Base-by-base conservation (phyloP, 2,329 filamentous ascomycete genomes). In the Verticillium dahliae region DNA sequence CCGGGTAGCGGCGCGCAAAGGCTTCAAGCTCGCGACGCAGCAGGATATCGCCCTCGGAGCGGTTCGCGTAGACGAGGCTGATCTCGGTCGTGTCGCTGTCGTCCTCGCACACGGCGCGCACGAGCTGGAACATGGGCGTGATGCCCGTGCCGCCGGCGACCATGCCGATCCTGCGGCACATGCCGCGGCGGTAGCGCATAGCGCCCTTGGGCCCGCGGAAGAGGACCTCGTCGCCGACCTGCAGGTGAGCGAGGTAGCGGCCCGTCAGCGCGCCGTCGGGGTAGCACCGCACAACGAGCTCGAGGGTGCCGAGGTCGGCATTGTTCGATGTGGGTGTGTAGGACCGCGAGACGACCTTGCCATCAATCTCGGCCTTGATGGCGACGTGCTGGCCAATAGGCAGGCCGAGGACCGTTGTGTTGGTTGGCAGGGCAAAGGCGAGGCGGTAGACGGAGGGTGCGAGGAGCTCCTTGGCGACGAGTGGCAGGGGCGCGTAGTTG, bases 91-190 rank as follows among this genome's bases (percentile, higher is more conserved):
- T 76, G 63, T 89, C 86, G 6, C 71, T 73, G n/a, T 80, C 75
- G 60, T 88, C 81, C 67, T 87, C 85, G 67, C 84, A 86, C 61
- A 88, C 85, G 39, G 84, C 84, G 2, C 84, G 80, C 66, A 88
- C 85, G 3, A 89, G 70, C 67, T 88, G 85, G 57, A 68, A 74
- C 69, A 74, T 71, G 6, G 71, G 71, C 1, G 50, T 73, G 39
- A 74, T 72, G 13, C 72, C 72, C 0, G 72, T 72, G 10, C 72
- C 72, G 0, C 82, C 82, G 1, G 81, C 82, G 1, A 86, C 68
- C 83, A 86, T 85, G 61, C 82, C 82, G 50, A 86, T 77, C 52
- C 74, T 70, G 65, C 73, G 76, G 57, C 72, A 74, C 1, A 78
- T 70, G 0, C 74, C 75, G 22, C 73, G 75, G 15, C 69, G 69